A percentile compares a stretch with the other conserved stretches of the same genome.
Conservation (phyloP, 2,329 filamentous ascomycete species). For the Pseudogymnoascus sp. region DNA sequence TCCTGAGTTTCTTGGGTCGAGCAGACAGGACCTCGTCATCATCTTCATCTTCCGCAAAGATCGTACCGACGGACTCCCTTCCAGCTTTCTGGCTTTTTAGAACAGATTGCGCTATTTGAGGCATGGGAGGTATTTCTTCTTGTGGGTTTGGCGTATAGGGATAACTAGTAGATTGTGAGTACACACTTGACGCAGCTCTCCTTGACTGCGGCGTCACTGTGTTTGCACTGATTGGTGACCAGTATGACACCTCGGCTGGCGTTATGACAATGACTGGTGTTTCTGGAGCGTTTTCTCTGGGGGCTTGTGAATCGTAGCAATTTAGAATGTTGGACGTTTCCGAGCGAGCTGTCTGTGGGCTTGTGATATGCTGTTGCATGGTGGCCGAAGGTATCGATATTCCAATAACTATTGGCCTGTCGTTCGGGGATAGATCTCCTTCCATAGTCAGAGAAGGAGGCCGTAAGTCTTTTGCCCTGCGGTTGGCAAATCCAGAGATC, state of each 20-base stretch:
- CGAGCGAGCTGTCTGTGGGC: constrained; percentile 36
- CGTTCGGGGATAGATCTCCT: constrained; percentile 54
- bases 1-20: constrained; percentile 16
- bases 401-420: constrained; percentile 66
- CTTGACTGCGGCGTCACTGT: constrained; percentile 13
- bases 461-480: background rate
- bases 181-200: constrained; percentile 34
- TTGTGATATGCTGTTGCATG: constrained; percentile 38
- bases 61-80: constrained; percentile 23
- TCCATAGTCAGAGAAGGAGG: constrained; percentile 13
- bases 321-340: constrained; percentile 20
- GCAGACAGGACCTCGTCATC: constrained; percentile 1
- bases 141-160: constrained; percentile 20
- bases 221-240: constrained; percentile 23
- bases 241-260: constrained; percentile 33
- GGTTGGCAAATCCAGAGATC: background rate
- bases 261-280: constrained; percentile 47
- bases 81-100: constrained; percentile 20
- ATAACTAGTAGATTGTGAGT: constrained; percentile 46
- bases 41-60: constrained; percentile 23
- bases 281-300: constrained; percentile 19
- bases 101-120: constrained; percentile 40
- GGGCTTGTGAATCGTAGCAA: constrained; percentile 20
- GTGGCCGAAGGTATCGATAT: constrained; percentile 54
- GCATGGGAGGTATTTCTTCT: constrained; percentile 49